phyloP scores from a whole-genome alignment of 2,329 filamentous ascomycete genomes.

The Aureobasidium sp. region DNA sequence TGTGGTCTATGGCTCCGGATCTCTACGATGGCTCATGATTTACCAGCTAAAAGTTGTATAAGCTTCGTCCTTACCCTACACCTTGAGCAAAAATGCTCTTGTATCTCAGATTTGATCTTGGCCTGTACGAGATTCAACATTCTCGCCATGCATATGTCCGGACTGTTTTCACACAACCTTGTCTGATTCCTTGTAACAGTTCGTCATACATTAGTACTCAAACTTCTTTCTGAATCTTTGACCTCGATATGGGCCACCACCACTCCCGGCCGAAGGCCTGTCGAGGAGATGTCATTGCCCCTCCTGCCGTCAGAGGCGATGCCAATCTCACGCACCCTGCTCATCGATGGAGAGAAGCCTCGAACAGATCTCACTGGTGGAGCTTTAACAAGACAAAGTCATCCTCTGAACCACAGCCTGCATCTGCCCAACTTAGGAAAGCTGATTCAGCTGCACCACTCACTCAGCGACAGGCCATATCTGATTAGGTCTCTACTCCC shows the following conservation, averaged over 20 bases:
- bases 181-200: neutral
- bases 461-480: too few species aligned
- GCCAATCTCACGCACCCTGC: neutral
- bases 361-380: too few species aligned
- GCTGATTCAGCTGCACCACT: too few species aligned
- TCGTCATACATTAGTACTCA: too few species aligned
- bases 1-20: neutral
- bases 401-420: too few species aligned
- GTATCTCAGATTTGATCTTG: neutral
- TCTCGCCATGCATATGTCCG: neutral
- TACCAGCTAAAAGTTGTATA: neutral
- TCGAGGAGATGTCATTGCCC: neutral
- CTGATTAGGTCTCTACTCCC: too few species aligned
- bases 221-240: neutral
- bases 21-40: neutral
- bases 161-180: neutral
- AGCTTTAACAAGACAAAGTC: neutral
- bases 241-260: neutral
- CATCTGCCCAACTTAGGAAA: too few species aligned
- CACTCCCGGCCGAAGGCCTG: neutral
- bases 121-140: neutral
- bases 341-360: neutral
- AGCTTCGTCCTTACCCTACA: neutral
- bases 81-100: slow-evolving; percentile 10
- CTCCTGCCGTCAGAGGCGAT: neutral